phyloP scores from a whole-genome alignment of 2,329 filamentous ascomycete species.

The Leptographium flavum region DNA sequence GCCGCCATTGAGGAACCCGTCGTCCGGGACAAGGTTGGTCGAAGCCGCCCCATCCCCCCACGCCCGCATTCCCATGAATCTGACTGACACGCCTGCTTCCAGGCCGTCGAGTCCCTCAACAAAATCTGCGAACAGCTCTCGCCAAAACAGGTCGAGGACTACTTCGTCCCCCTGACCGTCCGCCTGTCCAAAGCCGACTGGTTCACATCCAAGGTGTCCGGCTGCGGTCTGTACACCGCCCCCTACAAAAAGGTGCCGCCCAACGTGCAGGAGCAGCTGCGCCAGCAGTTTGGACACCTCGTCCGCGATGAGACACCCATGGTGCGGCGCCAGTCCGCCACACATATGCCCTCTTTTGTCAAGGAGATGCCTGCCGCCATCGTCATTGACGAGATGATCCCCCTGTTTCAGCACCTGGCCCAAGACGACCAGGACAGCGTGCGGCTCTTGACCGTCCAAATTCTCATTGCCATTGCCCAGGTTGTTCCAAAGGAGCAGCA shows the following conservation, averaged over 20 bases:
- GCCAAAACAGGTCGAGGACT: slow-evolving; percentile 84
- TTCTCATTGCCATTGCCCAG: slow-evolving; percentile 91
- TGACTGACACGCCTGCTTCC: background rate
- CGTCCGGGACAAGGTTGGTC: slow-evolving; percentile 83
- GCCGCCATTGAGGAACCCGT: slow-evolving; percentile 97
- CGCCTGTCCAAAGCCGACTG: slow-evolving; percentile 98
- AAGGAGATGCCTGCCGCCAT: slow-evolving; percentile 88
- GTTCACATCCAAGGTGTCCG: slow-evolving; percentile 99
- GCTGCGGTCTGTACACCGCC: slow-evolving; percentile 84
- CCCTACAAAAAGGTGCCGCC: slow-evolving; percentile 86
- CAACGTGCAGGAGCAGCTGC: slow-evolving; percentile 77
- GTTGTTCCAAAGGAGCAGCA: slow-evolving; percentile 97
- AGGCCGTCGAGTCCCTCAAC: slow-evolving; percentile 98
- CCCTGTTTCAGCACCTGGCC: slow-evolving; percentile 92
- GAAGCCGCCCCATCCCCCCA: no score
- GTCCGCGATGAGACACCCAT: slow-evolving; percentile 98
- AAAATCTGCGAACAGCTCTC: slow-evolving; percentile 95
- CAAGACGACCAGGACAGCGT: slow-evolving; percentile 97
- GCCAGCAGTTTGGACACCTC: slow-evolving; percentile 81
- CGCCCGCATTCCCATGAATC: no score
- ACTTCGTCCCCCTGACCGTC: slow-evolving; percentile 90
- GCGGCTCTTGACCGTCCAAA: slow-evolving; percentile 85
- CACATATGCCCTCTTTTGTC: slow-evolving; percentile 92
- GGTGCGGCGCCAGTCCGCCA: slow-evolving; percentile 93
- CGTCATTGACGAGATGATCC: slow-evolving; percentile 97